Conservation (phyloP, 768 basidiomycete species). For the Candolleomyces eurysporus region DNA sequence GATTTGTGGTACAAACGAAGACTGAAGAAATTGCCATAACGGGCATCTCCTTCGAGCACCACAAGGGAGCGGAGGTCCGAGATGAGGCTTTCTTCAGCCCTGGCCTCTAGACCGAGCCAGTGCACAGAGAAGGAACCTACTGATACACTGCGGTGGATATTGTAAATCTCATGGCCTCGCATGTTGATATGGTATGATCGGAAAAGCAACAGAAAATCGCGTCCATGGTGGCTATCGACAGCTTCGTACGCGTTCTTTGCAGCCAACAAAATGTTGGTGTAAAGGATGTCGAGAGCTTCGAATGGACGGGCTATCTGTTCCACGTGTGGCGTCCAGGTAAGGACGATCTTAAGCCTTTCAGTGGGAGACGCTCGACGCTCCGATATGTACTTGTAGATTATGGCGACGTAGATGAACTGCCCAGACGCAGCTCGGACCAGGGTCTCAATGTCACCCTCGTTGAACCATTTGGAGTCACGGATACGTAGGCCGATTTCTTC, state of each 20-base stretch:
- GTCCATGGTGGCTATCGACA: not conserved
- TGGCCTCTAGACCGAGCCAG: too few species aligned
- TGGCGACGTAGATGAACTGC: conserved; percentile 7
- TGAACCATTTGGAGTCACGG: not conserved
- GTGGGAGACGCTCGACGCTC: not conserved
- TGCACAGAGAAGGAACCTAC: too few species aligned
- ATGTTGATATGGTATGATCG: too few species aligned
- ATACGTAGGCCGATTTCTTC: not conserved
- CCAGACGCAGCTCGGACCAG: conserved; percentile 3
- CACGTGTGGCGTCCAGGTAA: not conserved
- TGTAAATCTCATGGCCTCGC: too few species aligned
- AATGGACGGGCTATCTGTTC: not conserved
- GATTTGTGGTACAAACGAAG: not conserved
- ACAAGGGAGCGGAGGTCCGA: not conserved
- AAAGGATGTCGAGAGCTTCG: not conserved
- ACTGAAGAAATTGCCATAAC: too few species aligned
- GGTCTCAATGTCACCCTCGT: not conserved
- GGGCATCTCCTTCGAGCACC: too few species aligned
- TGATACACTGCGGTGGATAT: too few species aligned
- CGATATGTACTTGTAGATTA: not conserved
- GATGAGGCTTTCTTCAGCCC: not conserved
- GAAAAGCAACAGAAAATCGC: not conserved
- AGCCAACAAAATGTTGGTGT: not conserved
- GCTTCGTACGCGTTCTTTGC: not conserved
- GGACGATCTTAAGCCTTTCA: not conserved